These are phyloP conservation scores for Dendrobium chrysotoxum DNA, from an alignment of 106 monocot genomes.

Conservation along the genomic window DNA sequence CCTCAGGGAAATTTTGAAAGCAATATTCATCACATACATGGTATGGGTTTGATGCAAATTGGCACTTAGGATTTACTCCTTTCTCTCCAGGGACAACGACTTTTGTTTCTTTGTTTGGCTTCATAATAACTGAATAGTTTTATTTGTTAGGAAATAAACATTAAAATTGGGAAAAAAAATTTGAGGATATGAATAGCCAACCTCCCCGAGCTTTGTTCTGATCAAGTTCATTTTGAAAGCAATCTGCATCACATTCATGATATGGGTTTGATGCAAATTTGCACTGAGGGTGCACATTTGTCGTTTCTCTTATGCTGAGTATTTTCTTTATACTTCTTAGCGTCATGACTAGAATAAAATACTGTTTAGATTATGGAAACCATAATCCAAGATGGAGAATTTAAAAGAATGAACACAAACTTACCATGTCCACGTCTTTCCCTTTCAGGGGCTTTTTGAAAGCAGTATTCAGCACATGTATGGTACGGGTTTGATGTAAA, in stretches of 20 bases:
- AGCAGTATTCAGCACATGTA: slow-evolving; percentile 5
- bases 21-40: not conserved
- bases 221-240: not conserved
- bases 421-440: slow-evolving; percentile 2
- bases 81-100: not conserved
- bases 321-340: not conserved
- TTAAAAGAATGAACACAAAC: not conserved
- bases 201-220: not conserved
- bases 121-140: not conserved
- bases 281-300: not conserved
- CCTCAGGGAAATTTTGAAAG: not conserved
- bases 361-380: not conserved
- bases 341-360: not conserved
- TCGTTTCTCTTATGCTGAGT: not conserved
- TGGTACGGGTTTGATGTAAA: slow-evolving; percentile 12
- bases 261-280: not conserved
- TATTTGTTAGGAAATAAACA: not conserved
- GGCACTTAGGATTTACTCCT: not conserved
- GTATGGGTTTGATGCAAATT: not conserved
- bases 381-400: not conserved
- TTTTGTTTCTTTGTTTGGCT: not conserved
- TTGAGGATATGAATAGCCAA: not conserved
- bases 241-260: not conserved
- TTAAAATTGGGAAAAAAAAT: not conserved
- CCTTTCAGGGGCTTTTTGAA: not conserved